phyloP scores from a whole-genome alignment of 208 protist species.

The Trypanosoma scelopori region DNA sequence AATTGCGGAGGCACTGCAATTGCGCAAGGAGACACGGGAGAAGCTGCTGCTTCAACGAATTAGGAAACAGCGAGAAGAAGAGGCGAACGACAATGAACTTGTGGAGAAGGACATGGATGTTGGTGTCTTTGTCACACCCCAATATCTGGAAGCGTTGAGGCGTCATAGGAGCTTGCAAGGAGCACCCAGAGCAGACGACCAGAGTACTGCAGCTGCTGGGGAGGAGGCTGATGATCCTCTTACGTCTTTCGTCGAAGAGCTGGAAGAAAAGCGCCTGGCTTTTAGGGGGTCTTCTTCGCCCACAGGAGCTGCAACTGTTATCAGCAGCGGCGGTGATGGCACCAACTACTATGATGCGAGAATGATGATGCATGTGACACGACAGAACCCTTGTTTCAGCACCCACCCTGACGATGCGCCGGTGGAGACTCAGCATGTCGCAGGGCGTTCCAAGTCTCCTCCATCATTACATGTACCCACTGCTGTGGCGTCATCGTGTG shows the following conservation, averaged over 20 bases:
- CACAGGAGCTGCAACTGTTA: not conserved
- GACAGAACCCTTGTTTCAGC: not conserved
- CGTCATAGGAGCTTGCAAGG: constrained; percentile 27
- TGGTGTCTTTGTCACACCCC: constrained; percentile 68
- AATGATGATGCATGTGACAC: constrained; percentile 22
- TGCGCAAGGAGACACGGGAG: constrained; percentile 50
- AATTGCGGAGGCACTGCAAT: constrained; percentile 48
- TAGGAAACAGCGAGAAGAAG: constrained; percentile 40
- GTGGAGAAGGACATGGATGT: constrained; percentile 68
- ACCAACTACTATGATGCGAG: constrained; percentile 31
- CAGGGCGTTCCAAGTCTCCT: not conserved
- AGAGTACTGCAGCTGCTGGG: not conserved
- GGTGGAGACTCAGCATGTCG: not conserved
- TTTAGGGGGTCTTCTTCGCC: not conserved
- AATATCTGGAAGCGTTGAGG: constrained; percentile 53
- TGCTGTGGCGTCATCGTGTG: not conserved
- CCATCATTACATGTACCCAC: not conserved
- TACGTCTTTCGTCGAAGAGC: constrained; percentile 40
- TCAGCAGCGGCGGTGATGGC: not conserved
- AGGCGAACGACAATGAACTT: constrained; percentile 35
- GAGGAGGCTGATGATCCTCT: constrained; percentile 37
- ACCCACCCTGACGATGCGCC: not conserved
- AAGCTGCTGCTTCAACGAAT: constrained; percentile 40
- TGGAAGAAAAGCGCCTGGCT: constrained; percentile 26
- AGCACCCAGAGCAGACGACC: not conserved